Percentiles rank a stretch among this genome's conserved stretches.
Conservation (phyloP, 1,284 basidiomycete species). For the Heterobasidion irregulare region DNA sequence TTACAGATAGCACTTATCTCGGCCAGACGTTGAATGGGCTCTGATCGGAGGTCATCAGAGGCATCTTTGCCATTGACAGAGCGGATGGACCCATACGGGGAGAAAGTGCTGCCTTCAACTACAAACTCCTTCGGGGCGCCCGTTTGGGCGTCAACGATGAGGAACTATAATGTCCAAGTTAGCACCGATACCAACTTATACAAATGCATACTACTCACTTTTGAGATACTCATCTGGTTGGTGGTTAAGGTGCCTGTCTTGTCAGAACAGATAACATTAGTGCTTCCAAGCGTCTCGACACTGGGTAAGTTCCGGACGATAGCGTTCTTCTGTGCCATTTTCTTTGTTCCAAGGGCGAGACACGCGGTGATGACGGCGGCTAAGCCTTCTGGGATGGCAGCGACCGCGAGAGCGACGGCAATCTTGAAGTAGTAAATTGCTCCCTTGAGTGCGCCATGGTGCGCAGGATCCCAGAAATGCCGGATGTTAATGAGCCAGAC, state of each 20-base stretch:
- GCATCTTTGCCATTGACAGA: slow-evolving; percentile 56
- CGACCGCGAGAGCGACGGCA: slow-evolving; percentile 91
- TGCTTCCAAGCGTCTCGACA: slow-evolving; percentile 93
- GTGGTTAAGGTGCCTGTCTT: slow-evolving; percentile 96
- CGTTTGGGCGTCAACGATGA: slow-evolving; percentile 54
- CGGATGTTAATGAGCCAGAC: slow-evolving; percentile 95
- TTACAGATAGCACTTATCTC: slow-evolving; percentile 92
- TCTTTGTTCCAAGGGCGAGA: slow-evolving; percentile 90
- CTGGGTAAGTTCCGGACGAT: slow-evolving; percentile 95
- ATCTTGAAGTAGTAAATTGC: slow-evolving; percentile 98
- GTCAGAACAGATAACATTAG: slow-evolving; percentile 95
- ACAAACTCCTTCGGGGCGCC: slow-evolving; percentile 58
- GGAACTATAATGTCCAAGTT: slow-evolving; percentile 44
- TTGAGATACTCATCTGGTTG: slow-evolving; percentile 92
- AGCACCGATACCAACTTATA: not conserved
- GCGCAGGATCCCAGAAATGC: slow-evolving; percentile 89
- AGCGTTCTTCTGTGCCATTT: slow-evolving; percentile 97
- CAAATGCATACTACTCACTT: slow-evolving; percentile 35
- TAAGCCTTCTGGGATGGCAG: slow-evolving; percentile 92
- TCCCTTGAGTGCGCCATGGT: slow-evolving; percentile 84
- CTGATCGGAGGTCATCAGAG: slow-evolving; percentile 51
- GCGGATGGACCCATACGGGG: slow-evolving; percentile 70
- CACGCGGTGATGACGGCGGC: slow-evolving; percentile 97
- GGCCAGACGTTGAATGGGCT: slow-evolving; percentile 74
- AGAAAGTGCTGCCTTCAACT: slow-evolving; percentile 87